Conservation (phyloP, 23 red algal genomes). For the Agarophyton chilense region DNA sequence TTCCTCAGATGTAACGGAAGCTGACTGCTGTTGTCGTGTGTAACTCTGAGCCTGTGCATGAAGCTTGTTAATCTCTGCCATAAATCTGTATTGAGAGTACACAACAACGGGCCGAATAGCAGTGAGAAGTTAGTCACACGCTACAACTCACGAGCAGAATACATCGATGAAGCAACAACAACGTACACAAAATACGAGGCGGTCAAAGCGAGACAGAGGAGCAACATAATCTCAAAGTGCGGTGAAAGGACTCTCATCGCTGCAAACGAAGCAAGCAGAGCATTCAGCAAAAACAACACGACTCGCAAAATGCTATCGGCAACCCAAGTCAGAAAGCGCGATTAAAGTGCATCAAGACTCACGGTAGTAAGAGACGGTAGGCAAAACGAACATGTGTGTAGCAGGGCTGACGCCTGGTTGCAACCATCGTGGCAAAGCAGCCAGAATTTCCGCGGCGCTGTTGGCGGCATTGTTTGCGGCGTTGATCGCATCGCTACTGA, state of each 20-base stretch:
- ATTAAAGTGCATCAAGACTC: not conserved
- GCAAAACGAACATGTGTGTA: constrained; percentile 33
- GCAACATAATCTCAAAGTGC: constrained; percentile 66
- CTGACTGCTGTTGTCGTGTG: not conserved
- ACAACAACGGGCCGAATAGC: no score
- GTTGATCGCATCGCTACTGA: no score
- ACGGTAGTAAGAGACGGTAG: no score
- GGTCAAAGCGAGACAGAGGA: constrained; percentile 49
- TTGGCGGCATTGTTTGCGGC: not conserved
- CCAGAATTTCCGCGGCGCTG: not conserved
- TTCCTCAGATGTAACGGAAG: not conserved
- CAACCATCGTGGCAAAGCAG: constrained; percentile 44
- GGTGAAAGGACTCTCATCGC: constrained; percentile 40
- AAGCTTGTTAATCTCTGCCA: not conserved
- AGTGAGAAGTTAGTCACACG: no score
- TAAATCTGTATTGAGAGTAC: not conserved
- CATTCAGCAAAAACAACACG: constrained; percentile 60
- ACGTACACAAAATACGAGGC: constrained; percentile 57
- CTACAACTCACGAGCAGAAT: not conserved
- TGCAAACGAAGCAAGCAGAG: constrained; percentile 36
- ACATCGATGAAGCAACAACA: not conserved
- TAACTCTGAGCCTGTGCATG: not conserved
- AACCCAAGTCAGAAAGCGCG: no score
- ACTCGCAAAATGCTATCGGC: constrained; percentile 24
- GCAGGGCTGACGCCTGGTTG: constrained; percentile 50